These are phyloP conservation scores for Boletus barrowsii DNA, from an alignment of 768 basidiomycete species.

Conservation along the genomic window DNA sequence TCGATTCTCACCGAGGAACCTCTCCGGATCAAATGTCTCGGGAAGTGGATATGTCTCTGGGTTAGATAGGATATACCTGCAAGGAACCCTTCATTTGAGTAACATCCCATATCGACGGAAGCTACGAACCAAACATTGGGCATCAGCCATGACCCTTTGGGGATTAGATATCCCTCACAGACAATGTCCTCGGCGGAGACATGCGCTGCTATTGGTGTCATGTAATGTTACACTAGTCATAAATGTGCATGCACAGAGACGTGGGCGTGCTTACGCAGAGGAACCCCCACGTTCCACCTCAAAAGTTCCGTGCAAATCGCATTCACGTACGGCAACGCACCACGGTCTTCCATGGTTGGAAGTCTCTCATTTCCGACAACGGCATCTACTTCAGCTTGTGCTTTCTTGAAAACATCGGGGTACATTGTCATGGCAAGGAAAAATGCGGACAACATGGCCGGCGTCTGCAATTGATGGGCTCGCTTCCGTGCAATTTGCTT, in stretches of 20 bases:
- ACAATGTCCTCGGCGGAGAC: not conserved
- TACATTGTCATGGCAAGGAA: constrained; percentile 18
- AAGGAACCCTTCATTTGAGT: not conserved
- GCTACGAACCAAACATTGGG: constrained; percentile 8
- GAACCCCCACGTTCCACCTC: not conserved
- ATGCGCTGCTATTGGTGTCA: not conserved
- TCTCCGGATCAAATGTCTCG: constrained; percentile 1
- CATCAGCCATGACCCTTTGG: constrained; percentile 15
- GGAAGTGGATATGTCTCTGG: not conserved
- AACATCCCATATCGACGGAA: not conserved
- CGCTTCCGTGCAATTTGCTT: not conserved
- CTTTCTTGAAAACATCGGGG: constrained; percentile 2
- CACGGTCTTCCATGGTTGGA: constrained; percentile 8
- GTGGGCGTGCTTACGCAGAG: not conserved
- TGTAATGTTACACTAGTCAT: not conserved
- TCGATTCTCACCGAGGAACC: constrained; percentile 2
- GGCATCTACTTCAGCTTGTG: constrained; percentile 12
- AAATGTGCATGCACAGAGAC: not conserved
- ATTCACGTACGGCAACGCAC: constrained; percentile 10
- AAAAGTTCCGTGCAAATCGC: constrained; percentile 14
- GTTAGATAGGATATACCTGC: constrained; percentile 1
- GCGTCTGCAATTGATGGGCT: constrained; percentile 13
- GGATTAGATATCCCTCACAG: constrained; percentile 19
- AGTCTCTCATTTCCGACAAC: constrained; percentile 9
- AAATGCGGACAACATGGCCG: constrained; percentile 8